Evolutionary conservation across 148 eudicot species (phyloP), one percentile per base, ranked within the genome.

Genomic region (Selenicereus undatus): DNA sequence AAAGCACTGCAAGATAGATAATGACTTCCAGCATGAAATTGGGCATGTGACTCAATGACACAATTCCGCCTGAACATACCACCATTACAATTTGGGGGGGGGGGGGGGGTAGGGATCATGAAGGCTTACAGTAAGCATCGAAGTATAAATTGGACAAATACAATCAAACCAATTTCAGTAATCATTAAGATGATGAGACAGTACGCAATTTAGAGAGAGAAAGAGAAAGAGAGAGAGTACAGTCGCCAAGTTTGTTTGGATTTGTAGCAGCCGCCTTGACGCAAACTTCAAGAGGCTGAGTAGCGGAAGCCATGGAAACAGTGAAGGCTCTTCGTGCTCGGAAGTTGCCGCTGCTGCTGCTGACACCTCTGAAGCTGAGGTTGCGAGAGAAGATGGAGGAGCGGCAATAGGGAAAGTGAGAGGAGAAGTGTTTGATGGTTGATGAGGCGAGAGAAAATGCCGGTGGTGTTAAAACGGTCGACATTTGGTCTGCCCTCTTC

Each of bases 191-290:
- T 5, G 17, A 43, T 22, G 18, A n/a, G 54, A 45, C 7, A 22
- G 22, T 11, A 62, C 22, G 30, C 29, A 73, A 39, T 43, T n/a
- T 20, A 43, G 68, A 9, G 29, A 5, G 69, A 2, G 42, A 32
- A 9, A 48, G 51, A 69, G 75, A 32, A 32, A 68, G 56, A 73
- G 30, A 73, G 30, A 73, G 39, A 77, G 75, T 86, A 95, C 98
- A 95, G 83, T 95, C 98, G 66, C 98, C 98, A 74, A 91, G 94
- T 83, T 79, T 86, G 84, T 88, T 88, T 76, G 97, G 98, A 27
- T 86, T 71, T 48, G 89, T 87, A 78, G 83, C 6, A 48, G 97
- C 91, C 22, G 89, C 90, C 86, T 95, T 95, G 85, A 87, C 98
- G 80, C 97, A 95, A 76, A 95, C 85, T 83, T 93, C 91, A 75